Percentiles rank a stretch among this genome's conserved stretches.
Conservation (phyloP, 2,329 filamentous ascomycete species). For the Monilinia fructicola region DNA sequence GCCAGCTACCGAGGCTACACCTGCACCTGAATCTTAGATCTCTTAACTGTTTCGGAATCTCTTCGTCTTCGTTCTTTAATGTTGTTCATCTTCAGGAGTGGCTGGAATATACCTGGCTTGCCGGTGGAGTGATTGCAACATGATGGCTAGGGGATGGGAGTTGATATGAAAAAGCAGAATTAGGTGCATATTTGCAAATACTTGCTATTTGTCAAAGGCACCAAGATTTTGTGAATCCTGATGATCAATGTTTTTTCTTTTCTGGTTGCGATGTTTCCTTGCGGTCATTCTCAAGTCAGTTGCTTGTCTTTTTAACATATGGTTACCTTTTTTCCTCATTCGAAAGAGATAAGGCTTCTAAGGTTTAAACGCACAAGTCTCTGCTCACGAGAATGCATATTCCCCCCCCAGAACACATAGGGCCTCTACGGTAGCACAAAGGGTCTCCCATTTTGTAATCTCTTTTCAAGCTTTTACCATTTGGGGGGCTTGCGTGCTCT, state of each 20-base stretch:
- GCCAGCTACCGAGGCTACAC: slow-evolving; percentile 39
- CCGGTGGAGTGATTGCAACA: slow-evolving; percentile 40
- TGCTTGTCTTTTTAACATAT: slow-evolving; percentile 28
- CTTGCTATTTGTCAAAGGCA: slow-evolving; percentile 40
- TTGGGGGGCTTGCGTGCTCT: slow-evolving; percentile 30
- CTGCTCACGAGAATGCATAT: slow-evolving; percentile 38
- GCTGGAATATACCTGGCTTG: slow-evolving; percentile 38
- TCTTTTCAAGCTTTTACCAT: slow-evolving; percentile 33
- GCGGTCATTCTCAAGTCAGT: slow-evolving; percentile 22
- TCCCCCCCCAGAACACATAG: slow-evolving; percentile 31
- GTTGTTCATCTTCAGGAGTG: slow-evolving; percentile 40
- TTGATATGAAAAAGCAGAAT: slow-evolving; percentile 43
- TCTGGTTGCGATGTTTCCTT: slow-evolving; percentile 37
- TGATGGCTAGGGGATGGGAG: slow-evolving; percentile 40
- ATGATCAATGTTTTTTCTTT: slow-evolving; percentile 43
- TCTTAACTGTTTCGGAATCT: slow-evolving; percentile 38
- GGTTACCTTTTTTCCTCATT: slow-evolving; percentile 29
- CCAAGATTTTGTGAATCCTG: slow-evolving; percentile 41
- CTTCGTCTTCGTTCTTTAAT: slow-evolving; percentile 44
- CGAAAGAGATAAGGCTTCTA: slow-evolving; percentile 33
- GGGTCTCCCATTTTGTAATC: slow-evolving; percentile 31
- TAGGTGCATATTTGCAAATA: slow-evolving; percentile 38
- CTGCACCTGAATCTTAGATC: slow-evolving; percentile 56
- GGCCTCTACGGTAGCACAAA: slow-evolving; percentile 37
- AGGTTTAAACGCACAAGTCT: slow-evolving; percentile 37